A percentile compares a stretch with the other conserved stretches of the same genome.
phyloP scores from a whole-genome alignment of 176 grass and related monocot species.

The Oryza officinalis region DNA sequence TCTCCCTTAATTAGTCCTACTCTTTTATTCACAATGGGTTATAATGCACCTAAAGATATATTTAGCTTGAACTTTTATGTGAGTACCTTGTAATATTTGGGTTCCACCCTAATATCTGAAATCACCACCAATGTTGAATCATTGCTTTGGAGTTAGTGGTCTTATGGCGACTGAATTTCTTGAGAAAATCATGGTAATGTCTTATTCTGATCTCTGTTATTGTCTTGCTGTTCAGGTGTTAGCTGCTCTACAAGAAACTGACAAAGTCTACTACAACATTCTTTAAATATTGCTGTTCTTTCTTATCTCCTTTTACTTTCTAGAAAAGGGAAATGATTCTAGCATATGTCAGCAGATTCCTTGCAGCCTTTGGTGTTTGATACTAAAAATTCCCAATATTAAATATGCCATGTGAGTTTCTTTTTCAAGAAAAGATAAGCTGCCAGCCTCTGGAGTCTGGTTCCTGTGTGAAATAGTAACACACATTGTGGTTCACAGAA shows the following conservation, averaged over 20 bases:
- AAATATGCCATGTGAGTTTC: background rate
- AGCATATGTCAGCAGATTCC: conserved; percentile 30
- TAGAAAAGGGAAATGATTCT: background rate
- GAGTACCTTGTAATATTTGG: background rate
- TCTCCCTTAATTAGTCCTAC: conserved; percentile 15
- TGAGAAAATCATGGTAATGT: conserved; percentile 3
- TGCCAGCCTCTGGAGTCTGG: background rate
- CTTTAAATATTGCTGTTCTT: conserved; percentile 9
- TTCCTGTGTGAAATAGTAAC: background rate
- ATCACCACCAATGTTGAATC: background rate
- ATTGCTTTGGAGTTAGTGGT: conserved; percentile 1
- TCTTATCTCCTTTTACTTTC: background rate
- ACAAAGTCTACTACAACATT: background rate
- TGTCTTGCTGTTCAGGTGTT: background rate
- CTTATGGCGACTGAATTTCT: background rate
- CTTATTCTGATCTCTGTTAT: background rate
- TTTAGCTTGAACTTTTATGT: background rate
- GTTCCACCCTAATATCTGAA: background rate
- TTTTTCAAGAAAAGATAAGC: conserved; percentile 24
- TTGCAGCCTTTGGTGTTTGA: conserved; percentile 16
- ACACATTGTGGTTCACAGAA: background rate
- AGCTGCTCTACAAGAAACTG: background rate
- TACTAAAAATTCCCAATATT: background rate
- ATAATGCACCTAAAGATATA: conserved; percentile 11
- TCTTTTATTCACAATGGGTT: conserved; percentile 16